Evolutionary conservation across 148 eudicot genomes (phyloP).

Genomic region (Heliosperma pusillum): DNA sequence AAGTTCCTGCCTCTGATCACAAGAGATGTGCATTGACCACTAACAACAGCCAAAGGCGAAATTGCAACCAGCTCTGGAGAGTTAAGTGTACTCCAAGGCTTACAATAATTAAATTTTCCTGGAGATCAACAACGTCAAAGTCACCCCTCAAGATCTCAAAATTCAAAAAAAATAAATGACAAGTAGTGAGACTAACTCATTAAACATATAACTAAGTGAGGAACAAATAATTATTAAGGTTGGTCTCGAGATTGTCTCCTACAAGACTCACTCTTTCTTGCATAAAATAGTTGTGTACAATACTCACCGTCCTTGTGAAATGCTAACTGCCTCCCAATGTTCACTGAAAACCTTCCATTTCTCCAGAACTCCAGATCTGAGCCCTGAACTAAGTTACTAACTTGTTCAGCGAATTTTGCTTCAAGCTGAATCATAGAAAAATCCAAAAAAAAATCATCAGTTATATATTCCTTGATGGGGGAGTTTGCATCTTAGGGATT

Average conservation of each 20-base stretch:
- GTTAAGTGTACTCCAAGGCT: constrained; percentile 28
- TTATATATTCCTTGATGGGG: constrained; percentile 2
- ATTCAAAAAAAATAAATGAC: too few relatives aligned
- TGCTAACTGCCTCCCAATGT: constrained; percentile 48
- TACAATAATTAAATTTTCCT: constrained; percentile 31
- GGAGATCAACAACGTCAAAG: constrained; percentile 1
- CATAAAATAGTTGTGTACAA: not conserved
- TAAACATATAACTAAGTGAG: too few relatives aligned
- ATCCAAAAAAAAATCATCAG: constrained; percentile 14
- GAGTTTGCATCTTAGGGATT: not conserved
- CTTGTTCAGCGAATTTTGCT: constrained; percentile 41
- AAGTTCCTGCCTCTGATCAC: constrained; percentile 55
- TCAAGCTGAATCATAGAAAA: constrained; percentile 52
- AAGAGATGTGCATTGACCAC: constrained; percentile 60
- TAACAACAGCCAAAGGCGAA: constrained; percentile 77
- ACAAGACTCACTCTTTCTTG: not conserved
- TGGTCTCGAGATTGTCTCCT: too few relatives aligned
- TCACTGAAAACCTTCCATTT: constrained; percentile 62
- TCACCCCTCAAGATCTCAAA: not conserved
- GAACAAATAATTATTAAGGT: too few relatives aligned
- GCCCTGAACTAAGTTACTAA: constrained; percentile 46
- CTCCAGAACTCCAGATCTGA: constrained; percentile 60
- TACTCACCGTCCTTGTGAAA: constrained; percentile 28
- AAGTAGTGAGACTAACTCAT: too few relatives aligned
- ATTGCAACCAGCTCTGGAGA: constrained; percentile 61